A percentile compares a stretch with the other conserved stretches of the same genome.
phyloP scores from a whole-genome alignment of 192 early-diverging fungal genomes.

The Coemansia sp. region DNA sequence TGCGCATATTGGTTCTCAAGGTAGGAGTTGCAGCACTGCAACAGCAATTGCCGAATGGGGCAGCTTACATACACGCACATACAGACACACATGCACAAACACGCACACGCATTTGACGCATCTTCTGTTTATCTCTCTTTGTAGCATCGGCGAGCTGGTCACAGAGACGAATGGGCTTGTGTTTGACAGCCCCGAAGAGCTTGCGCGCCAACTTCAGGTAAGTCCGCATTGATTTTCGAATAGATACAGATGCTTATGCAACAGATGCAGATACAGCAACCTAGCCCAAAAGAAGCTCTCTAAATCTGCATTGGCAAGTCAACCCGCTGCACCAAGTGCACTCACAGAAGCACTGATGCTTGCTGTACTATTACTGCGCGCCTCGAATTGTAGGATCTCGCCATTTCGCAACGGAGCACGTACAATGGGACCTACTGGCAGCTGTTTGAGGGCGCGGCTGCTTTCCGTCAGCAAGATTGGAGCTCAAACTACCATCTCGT shows the following conservation, averaged over 20 bases:
- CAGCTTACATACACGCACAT: neutral
- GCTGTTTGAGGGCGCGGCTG: slow-evolving; percentile 39
- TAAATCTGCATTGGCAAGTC: slow-evolving; percentile 5
- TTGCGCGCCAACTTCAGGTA: slow-evolving; percentile 68
- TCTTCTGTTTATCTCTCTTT: neutral
- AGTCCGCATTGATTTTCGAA: neutral
- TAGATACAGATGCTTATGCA: slow-evolving; percentile 14
- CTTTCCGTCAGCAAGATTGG: slow-evolving; percentile 43
- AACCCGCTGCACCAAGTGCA: neutral
- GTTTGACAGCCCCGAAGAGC: slow-evolving; percentile 58
- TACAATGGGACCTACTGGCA: slow-evolving; percentile 21
- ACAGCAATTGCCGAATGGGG: slow-evolving; percentile 2
- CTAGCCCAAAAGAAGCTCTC: neutral
- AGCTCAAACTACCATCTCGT: slow-evolving; percentile 34
- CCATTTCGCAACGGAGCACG: slow-evolving; percentile 15
- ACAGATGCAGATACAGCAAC: slow-evolving; percentile 7
- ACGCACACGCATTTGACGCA: neutral
- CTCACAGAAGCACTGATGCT: neutral
- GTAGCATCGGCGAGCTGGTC: slow-evolving; percentile 68
- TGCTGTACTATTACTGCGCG: neutral
- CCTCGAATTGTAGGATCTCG: slow-evolving; percentile 24
- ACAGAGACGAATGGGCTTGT: slow-evolving; percentile 66
- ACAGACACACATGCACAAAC: neutral
- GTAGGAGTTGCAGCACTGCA: slow-evolving; percentile 18
- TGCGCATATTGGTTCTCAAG: slow-evolving; percentile 71